Percentiles rank a stretch among this genome's conserved stretches.
These are phyloP conservation scores for Arctostaphylos glauca DNA, from an alignment of 148 eudicot genomes.

Conservation along the genomic window DNA sequence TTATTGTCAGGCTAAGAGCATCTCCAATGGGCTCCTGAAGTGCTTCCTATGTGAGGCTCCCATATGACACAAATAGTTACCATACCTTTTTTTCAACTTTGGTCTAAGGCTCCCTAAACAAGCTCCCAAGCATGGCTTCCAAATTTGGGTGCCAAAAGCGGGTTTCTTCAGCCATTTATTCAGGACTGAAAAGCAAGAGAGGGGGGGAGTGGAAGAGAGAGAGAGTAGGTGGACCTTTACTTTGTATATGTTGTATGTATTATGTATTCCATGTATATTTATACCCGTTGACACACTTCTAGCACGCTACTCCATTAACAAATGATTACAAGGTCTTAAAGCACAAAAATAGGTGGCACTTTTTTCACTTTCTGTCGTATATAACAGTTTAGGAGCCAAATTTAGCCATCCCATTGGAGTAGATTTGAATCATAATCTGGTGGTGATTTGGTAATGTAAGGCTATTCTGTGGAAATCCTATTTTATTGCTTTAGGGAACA, in stretches of 20 bases:
- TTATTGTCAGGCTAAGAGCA: background rate
- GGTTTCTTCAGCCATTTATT: background rate
- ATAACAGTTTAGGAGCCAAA: background rate
- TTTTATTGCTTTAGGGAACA: background rate
- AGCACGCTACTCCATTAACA: background rate
- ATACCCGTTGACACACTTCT: background rate
- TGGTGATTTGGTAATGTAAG: background rate
- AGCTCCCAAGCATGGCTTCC: background rate
- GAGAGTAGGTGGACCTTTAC: background rate
- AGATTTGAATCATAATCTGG: background rate
- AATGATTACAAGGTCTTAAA: background rate
- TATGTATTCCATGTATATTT: background rate
- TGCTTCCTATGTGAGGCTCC: background rate
- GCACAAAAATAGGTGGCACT: background rate
- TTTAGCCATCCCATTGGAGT: background rate
- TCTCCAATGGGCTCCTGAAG: background rate
- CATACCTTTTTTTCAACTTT: background rate
- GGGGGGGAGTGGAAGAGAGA: background rate
- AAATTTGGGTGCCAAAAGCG: conserved; percentile 1
- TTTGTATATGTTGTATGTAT: background rate
- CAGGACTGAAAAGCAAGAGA: background rate
- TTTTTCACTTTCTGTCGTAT: background rate
- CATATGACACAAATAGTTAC: background rate
- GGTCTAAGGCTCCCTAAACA: background rate
- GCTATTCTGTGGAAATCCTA: background rate